These are phyloP conservation scores for Megacollybia platyphylla DNA, from an alignment of 1,284 basidiomycete species.

Conservation along the genomic window DNA sequence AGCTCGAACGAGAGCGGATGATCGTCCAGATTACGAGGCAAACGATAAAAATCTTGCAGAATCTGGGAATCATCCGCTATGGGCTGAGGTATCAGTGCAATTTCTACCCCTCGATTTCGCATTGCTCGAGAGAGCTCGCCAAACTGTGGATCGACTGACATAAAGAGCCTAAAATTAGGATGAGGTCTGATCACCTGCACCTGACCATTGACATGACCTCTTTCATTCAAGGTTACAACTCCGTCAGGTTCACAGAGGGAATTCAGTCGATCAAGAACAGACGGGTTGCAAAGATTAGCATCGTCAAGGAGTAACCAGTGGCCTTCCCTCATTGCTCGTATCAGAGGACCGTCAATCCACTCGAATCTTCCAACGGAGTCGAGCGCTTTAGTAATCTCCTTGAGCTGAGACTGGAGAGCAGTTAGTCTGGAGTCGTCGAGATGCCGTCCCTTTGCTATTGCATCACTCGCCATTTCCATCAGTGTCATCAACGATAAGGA, in stretches of 20 bases:
- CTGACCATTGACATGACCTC: slow-evolving; percentile 71
- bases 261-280: slow-evolving; percentile 94
- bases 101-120: slow-evolving; percentile 94
- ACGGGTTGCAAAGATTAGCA: slow-evolving; percentile 91
- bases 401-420: neutral
- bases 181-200: slow-evolving; percentile 77
- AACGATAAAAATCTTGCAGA: slow-evolving; percentile 33
- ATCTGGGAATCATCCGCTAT: slow-evolving; percentile 32
- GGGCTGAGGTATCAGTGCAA: slow-evolving; percentile 34
- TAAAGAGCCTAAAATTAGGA: slow-evolving; percentile 84
- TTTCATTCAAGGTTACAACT: slow-evolving; percentile 75
- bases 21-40: slow-evolving; percentile 20
- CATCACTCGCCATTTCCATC: neutral
- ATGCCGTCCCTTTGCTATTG: neutral
- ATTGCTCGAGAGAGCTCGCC: slow-evolving; percentile 97
- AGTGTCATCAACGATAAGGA: slow-evolving; percentile 6
- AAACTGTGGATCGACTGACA: slow-evolving; percentile 84
- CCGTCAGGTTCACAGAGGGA: slow-evolving; percentile 90
- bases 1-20: slow-evolving; percentile 17
- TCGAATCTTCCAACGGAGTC: slow-evolving; percentile 57
- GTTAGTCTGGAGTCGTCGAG: neutral
- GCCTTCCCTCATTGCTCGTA: slow-evolving; percentile 78
- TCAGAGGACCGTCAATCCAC: slow-evolving; percentile 94
- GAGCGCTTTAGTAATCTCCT: neutral
- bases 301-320: slow-evolving; percentile 88